Conservation (phyloP, 2,329 filamentous ascomycete genomes). For the Penicillium polonicum region DNA sequence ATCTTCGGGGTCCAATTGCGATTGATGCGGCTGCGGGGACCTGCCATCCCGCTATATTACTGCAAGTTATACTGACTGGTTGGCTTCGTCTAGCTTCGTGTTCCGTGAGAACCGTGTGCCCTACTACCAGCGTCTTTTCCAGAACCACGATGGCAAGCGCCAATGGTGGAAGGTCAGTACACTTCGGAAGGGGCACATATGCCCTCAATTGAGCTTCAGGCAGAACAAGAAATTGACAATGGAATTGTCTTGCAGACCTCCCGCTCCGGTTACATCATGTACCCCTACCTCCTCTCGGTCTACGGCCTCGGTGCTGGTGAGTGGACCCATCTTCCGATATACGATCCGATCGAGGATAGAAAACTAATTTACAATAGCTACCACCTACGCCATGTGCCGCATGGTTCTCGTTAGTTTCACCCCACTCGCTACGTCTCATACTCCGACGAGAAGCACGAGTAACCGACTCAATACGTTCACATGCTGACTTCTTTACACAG, state of each 20-base stretch:
- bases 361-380: constrained; percentile 20
- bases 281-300: constrained; percentile 58
- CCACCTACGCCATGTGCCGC: constrained; percentile 46
- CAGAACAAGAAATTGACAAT: constrained; percentile 16
- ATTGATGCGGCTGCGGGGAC: neutral
- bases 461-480: neutral
- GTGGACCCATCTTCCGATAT: constrained; percentile 20
- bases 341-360: constrained; percentile 2
- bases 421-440: neutral
- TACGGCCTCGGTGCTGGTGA: constrained; percentile 51
- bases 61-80: constrained; percentile 20
- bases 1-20: constrained; percentile 15
- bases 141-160: constrained; percentile 64
- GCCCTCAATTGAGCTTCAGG: neutral
- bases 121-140: constrained; percentile 66
- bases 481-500: constrained; percentile 37
- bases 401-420: constrained; percentile 42
- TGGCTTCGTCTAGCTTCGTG: constrained; percentile 45
- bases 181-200: constrained; percentile 5
- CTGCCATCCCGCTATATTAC: neutral
- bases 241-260: constrained; percentile 44
- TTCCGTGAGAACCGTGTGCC: constrained; percentile 68
- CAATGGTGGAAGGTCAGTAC: constrained; percentile 66
- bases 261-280: constrained; percentile 58
- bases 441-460: neutral